phyloP scores from a whole-genome alignment of 164 flowering plant genomes.

The Nymphaea thermarum region DNA sequence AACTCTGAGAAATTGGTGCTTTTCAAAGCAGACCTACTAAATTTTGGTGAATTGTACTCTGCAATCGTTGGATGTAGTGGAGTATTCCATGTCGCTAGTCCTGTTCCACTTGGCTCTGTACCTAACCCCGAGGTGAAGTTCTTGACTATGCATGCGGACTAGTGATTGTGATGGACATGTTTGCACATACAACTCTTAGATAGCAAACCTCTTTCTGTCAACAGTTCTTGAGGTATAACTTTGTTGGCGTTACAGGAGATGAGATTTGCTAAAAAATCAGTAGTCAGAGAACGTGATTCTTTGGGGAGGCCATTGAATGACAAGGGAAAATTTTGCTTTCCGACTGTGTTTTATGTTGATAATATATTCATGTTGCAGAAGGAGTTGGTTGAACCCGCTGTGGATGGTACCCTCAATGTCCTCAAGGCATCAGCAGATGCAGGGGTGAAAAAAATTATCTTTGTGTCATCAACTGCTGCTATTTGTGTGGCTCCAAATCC shows the following conservation, averaged over 20 bases:
- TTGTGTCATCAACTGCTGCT: slow-evolving; percentile 42
- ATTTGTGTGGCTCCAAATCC: slow-evolving; percentile 36
- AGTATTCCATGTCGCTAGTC: slow-evolving; percentile 8
- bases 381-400: slow-evolving; percentile 43
- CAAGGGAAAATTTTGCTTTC: too few relatives aligned
- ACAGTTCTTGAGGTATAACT: too few relatives aligned
- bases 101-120: not conserved
- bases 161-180: not conserved
- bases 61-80: slow-evolving; percentile 4
- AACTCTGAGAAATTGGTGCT: slow-evolving; percentile 36
- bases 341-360: too few relatives aligned
- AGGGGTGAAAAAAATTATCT: slow-evolving; percentile 30
- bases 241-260: too few relatives aligned
- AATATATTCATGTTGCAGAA: slow-evolving; percentile 17
- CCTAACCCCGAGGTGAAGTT: slow-evolving; percentile 6
- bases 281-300: too few relatives aligned
- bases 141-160: not conserved
- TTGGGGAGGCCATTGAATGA: too few relatives aligned
- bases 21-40: slow-evolving; percentile 22
- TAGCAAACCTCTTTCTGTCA: too few relatives aligned
- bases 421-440: slow-evolving; percentile 44
- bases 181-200: not conserved
- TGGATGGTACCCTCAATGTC: slow-evolving; percentile 47
- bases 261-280: too few relatives aligned
- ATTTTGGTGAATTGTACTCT: not conserved